Conservation (phyloP, 2,329 filamentous ascomycete genomes). For the Ascochyta pisi region DNA sequence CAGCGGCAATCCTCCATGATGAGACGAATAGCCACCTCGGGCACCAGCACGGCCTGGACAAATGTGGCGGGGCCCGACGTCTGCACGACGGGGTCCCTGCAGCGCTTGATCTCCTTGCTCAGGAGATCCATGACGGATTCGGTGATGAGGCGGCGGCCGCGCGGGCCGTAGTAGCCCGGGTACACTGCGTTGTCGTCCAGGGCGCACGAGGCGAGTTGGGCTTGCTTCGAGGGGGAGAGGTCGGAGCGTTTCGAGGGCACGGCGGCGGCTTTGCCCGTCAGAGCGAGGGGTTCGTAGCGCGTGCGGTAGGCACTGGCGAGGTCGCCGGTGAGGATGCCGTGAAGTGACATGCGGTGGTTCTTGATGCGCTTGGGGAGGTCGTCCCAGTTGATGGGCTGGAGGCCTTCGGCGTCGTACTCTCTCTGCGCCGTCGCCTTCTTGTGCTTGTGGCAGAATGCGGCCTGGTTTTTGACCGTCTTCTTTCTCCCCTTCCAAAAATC, state of each 20-base stretch:
- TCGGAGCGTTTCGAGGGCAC: conserved; percentile 50
- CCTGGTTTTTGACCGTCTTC: conserved; percentile 60
- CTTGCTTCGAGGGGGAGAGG: conserved; percentile 47
- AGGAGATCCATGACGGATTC: conserved; percentile 47
- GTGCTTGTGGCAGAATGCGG: conserved; percentile 48
- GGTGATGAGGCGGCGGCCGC: conserved; percentile 75
- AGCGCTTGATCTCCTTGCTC: conserved; percentile 34
- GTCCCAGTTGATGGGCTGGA: conserved; percentile 76
- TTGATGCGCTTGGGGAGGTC: conserved; percentile 65
- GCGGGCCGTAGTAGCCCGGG: conserved; percentile 81
- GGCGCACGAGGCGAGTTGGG: conserved; percentile 37
- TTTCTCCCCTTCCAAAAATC: conserved; percentile 44
- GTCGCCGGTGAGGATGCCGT: conserved; percentile 64
- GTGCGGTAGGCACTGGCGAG: conserved; percentile 19
- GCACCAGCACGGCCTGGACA: conserved; percentile 66
- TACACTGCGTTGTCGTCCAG: conserved; percentile 29
- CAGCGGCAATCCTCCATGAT: conserved; percentile 65
- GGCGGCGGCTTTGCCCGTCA: conserved; percentile 36
- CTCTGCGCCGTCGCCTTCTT: conserved; percentile 39
- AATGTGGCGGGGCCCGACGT: conserved; percentile 42
- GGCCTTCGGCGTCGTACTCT: conserved; percentile 62
- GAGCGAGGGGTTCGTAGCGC: conserved; percentile 31
- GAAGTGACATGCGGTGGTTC: conserved; percentile 62
- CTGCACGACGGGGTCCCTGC: conserved; percentile 41
- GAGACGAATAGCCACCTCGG: conserved; percentile 66